phyloP scores from a whole-genome alignment of 2,329 filamentous ascomycete species.

The Pyricularia grisea region DNA sequence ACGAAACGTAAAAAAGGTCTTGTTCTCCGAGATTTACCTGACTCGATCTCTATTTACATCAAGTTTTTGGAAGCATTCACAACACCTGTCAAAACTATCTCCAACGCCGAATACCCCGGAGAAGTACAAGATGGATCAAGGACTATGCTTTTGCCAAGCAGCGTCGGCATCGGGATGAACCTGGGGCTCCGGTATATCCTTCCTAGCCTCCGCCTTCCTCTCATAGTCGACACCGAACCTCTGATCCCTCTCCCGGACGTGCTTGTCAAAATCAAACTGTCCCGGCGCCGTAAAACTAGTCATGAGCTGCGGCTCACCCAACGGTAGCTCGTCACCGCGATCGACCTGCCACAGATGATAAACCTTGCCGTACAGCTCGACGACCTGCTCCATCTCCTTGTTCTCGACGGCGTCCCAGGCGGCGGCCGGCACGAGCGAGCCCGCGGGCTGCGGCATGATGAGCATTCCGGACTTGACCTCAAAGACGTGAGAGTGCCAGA shows the following conservation, averaged over 20 bases:
- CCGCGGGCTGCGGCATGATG: slow-evolving; percentile 57
- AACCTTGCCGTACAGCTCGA: slow-evolving; percentile 71
- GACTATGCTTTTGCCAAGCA: not conserved
- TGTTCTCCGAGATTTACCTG: not conserved
- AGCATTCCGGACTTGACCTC: slow-evolving; percentile 74
- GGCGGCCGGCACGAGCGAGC: slow-evolving; percentile 36
- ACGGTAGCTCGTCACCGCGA: slow-evolving; percentile 49
- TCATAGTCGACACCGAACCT: slow-evolving; percentile 35
- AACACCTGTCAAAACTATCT: no score
- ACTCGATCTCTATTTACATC: no score
- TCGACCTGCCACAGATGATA: slow-evolving; percentile 86
- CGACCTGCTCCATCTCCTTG: slow-evolving; percentile 68
- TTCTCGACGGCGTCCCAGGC: slow-evolving; percentile 72
- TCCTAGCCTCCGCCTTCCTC: slow-evolving; percentile 32
- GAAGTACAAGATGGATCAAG: not conserved
- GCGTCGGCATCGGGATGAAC: slow-evolving; percentile 28
- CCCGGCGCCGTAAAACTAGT: slow-evolving; percentile 39
- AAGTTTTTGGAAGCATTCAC: no score
- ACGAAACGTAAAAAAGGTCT: not conserved
- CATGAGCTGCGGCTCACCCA: slow-evolving; percentile 45
- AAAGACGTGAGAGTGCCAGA: slow-evolving; percentile 72
- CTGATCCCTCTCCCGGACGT: slow-evolving; percentile 33
- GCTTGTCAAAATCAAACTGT: slow-evolving; percentile 36
- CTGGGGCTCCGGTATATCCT: slow-evolving; percentile 27
- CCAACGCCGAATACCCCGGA: not conserved